These are phyloP conservation scores for Linderniella brevidens DNA, from an alignment of 257 asterid species.

Conservation along the genomic window DNA sequence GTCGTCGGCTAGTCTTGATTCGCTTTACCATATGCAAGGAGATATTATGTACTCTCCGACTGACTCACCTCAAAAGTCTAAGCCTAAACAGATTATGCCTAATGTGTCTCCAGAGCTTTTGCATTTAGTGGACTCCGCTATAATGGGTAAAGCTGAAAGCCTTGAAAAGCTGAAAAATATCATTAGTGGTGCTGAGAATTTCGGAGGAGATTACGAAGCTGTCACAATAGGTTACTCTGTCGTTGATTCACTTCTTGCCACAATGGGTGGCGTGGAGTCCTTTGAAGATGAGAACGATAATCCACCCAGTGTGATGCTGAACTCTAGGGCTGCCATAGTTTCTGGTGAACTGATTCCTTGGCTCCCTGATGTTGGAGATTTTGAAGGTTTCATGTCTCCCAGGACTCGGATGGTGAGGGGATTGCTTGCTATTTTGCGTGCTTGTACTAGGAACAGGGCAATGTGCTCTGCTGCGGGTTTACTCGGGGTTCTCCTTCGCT, in stretches of 20 bases:
- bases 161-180: constrained; percentile 69
- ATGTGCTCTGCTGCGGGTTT: constrained; percentile 93
- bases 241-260: constrained; percentile 92
- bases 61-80: constrained; percentile 61
- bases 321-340: constrained; percentile 98
- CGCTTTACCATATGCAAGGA: constrained; percentile 32
- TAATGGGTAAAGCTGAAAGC: constrained; percentile 95
- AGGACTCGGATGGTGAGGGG: constrained; percentile 96
- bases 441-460: constrained; percentile 91
- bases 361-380: constrained; percentile 76
- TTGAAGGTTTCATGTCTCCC: constrained; percentile 81
- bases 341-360: constrained; percentile 92
- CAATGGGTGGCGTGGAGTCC: constrained; percentile 99
- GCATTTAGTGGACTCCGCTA: constrained; percentile 97
- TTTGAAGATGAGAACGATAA: constrained; percentile 84
- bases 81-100: constrained; percentile 37
- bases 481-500: constrained; percentile 50
- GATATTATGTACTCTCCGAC: constrained; percentile 40
- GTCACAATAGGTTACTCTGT: constrained; percentile 63
- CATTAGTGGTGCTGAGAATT: constrained; percentile 75
- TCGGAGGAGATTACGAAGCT: constrained; percentile 63
- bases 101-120: constrained; percentile 91
- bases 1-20: constrained; percentile 47
- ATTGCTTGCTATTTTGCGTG: constrained; percentile 85
- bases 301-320: constrained; percentile 98